Evolutionary conservation across 2,329 filamentous ascomycete species (phyloP), one percentile per base, ranked within the genome.

Genomic region (Bipolaris oryzae): DNA sequence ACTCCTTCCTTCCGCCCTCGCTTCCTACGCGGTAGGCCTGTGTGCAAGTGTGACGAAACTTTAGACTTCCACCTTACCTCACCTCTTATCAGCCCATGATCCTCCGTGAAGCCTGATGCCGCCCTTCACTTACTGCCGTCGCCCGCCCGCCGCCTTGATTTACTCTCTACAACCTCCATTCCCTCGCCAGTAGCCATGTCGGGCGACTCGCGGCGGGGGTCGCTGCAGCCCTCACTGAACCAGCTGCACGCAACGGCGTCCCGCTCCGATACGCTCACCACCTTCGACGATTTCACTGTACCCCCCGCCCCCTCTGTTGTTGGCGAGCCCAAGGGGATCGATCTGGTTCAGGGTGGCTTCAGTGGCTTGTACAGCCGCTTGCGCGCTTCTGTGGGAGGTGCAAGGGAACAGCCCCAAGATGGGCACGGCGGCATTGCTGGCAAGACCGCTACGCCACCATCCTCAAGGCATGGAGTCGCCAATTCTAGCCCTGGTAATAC

Each of bases 231-330:
- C 15, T 56, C 72, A 41, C 86, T 97, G 58, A 90, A 96, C 76
- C 88, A 91, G 68, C 96, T 97, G 64, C 94, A 97, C 76, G 92
- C 83, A 48, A 88, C 90, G 5, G 92, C 93, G n/a, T 96, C 90
- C 70, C 90, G 91, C 73, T 90, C 90, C 33, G 89, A 90, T 61
- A 86, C 87, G 33, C 82, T 98, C 45, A 98, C 94, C 2, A 96
- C 92, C 7, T 98, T 98, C 78, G 96, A 96, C 77, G 93, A 97
- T 71, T 93, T 96, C 69, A 90, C 89, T 0, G 84, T 89, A 1
- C 87, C 88, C 5, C 87, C 90, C 0, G 79, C 82, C 2, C 81
- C 84, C 1, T 78, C 85, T 1, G 80, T 83, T 1, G 77, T 80
- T 13, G 77, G 82, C 21, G 92, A 96, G 67, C 86, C 81, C 56